Evolutionary conservation across 441 rosid genomes (phyloP).

Genomic region (Croton laevigatus): DNA sequence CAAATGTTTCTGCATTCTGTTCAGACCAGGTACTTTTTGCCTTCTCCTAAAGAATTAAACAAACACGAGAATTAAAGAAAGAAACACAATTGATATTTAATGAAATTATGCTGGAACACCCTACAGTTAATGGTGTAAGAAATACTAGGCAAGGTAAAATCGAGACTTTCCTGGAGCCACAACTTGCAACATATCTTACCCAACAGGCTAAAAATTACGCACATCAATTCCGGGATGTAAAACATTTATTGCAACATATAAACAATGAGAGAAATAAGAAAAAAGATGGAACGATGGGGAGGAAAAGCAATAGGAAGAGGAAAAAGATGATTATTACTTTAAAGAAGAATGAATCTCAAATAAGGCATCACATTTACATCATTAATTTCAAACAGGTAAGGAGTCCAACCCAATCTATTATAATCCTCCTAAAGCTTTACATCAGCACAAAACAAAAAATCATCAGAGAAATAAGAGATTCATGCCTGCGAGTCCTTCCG

Average conservation of each 20-base stretch:
- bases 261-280: not conserved
- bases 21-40: conserved; percentile 82
- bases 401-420: not conserved
- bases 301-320: not conserved
- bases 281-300: too few species aligned
- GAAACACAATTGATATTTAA: conserved; percentile 4
- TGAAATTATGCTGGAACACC: conserved; percentile 7
- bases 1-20: conserved; percentile 73
- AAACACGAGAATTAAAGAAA: conserved; percentile 8
- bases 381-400: not conserved
- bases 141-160: not conserved
- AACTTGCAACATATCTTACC: not conserved
- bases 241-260: not conserved
- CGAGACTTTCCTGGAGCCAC: not conserved
- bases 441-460: not conserved
- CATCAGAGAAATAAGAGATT: conserved; percentile 10
- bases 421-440: not conserved
- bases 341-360: not conserved
- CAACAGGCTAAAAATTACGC: not conserved
- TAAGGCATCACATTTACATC: not conserved
- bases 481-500: conserved; percentile 83
- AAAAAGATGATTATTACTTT: not conserved
- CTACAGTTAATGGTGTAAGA: not conserved
- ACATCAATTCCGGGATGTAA: not conserved
- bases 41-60: conserved; percentile 53